These are phyloP conservation scores for Colletotrichum echinochloae DNA, from an alignment of 2,329 filamentous ascomycete species.

Conservation along the genomic window DNA sequence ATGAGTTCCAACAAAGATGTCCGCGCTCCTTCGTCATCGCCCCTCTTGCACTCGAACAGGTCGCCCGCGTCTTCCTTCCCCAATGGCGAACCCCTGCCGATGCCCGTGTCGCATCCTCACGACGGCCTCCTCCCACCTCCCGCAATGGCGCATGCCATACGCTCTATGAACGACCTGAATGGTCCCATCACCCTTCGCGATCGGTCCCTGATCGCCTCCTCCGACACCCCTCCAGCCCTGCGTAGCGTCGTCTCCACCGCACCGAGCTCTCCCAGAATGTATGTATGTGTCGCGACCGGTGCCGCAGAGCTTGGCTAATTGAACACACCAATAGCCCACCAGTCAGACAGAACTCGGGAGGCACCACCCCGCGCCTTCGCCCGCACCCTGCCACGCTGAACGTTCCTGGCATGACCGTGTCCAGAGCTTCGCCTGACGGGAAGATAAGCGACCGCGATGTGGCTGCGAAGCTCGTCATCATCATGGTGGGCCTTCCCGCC, in stretches of 20 bases:
- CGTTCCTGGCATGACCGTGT: constrained; percentile 95
- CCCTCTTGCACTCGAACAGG: constrained; percentile 46
- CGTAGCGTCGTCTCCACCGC: constrained; percentile 70
- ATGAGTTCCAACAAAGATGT: constrained; percentile 53
- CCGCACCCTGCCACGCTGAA: constrained; percentile 94
- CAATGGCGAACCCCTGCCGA: constrained; percentile 42
- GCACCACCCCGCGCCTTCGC: constrained; percentile 80
- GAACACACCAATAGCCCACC: constrained; percentile 66
- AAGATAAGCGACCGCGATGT: constrained; percentile 94
- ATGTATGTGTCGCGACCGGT: constrained; percentile 48
- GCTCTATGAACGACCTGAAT: constrained; percentile 58
- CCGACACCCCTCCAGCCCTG: constrained; percentile 66
- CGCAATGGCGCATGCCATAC: constrained; percentile 56
- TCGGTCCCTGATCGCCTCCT: constrained; percentile 42
- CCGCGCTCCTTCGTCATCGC: constrained; percentile 42
- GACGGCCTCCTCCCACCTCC: constrained; percentile 47
- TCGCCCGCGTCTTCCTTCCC: constrained; percentile 12
- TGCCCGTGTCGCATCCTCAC: constrained; percentile 46
- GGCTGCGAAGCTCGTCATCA: constrained; percentile 94
- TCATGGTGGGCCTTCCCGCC: constrained; percentile 97
- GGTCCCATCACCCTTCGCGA: constrained; percentile 46
- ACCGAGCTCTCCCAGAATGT: constrained; percentile 70
- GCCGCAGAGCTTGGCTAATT: constrained; percentile 37
- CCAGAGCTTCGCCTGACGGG: constrained; percentile 94
- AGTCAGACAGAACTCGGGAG: constrained; percentile 78